Percentiles rank a stretch among this genome's conserved stretches.
phyloP scores from a whole-genome alignment of 306 rosid genomes.

The Malus asiatica region DNA sequence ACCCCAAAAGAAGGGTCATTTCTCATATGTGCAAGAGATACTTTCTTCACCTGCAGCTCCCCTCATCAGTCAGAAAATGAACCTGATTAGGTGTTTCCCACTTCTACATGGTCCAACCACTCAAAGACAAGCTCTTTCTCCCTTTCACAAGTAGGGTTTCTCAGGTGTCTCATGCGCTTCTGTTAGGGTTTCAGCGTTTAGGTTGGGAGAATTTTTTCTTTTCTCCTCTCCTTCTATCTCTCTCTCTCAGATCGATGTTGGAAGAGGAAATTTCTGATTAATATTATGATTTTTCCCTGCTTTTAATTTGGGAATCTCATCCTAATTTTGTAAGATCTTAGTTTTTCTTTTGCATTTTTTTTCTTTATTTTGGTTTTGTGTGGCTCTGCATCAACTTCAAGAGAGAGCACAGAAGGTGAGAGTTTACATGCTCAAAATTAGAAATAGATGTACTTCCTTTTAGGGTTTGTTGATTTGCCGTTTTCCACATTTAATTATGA shows the following conservation, averaged over 20 bases:
- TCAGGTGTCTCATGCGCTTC: neutral
- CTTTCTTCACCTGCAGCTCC: neutral
- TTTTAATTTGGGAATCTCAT: neutral
- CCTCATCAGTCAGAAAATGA: neutral
- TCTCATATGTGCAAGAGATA: neutral
- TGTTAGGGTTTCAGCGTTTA: conserved; percentile 1
- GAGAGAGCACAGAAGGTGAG: neutral
- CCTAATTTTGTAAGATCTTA: neutral
- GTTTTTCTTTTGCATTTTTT: neutral
- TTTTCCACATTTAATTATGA: neutral
- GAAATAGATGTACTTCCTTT: neutral
- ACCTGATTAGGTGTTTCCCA: conserved; percentile 12
- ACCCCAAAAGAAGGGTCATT: conserved; percentile 12
- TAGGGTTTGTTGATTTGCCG: neutral
- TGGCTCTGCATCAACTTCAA: neutral
- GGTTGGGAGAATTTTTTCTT: neutral
- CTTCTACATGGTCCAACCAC: conserved; percentile 18
- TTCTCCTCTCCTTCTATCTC: neutral
- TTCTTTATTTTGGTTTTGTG: neutral
- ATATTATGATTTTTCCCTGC: neutral
- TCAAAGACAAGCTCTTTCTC: conserved; percentile 1
- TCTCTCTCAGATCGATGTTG: neutral
- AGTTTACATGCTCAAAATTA: neutral
- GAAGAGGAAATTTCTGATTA: neutral
- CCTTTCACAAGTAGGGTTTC: conserved; percentile 6